Evolutionary conservation across 768 basidiomycete genomes (phyloP).

Genomic region (Suillus discolor): DNA sequence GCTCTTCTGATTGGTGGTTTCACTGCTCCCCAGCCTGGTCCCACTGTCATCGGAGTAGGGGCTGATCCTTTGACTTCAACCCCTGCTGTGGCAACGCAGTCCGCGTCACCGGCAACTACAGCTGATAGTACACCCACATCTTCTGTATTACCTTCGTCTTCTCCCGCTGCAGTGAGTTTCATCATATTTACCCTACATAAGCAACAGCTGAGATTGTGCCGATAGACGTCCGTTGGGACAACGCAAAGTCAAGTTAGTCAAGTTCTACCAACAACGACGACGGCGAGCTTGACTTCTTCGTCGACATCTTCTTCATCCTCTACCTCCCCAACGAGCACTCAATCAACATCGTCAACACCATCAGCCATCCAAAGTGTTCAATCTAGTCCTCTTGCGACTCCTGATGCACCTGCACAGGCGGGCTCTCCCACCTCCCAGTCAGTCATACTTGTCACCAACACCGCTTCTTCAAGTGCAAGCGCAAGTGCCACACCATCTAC

Average conservation of each 20-base stretch:
- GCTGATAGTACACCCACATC: conserved; percentile 16
- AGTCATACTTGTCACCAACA: conserved; percentile 24
- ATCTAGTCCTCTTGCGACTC: conserved; percentile 25
- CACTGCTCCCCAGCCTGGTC: conserved; percentile 16
- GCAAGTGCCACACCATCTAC: conserved; percentile 26
- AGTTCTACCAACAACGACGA: conserved; percentile 16
- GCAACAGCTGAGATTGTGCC: neutral
- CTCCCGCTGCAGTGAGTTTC: conserved; percentile 24
- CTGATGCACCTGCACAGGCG: conserved; percentile 38
- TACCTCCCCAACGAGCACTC: conserved; percentile 14
- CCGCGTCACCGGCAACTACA: conserved; percentile 12
- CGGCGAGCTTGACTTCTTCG: conserved; percentile 18
- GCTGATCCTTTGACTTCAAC: conserved; percentile 27
- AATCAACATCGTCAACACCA: conserved; percentile 17
- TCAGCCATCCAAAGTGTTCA: conserved; percentile 14
- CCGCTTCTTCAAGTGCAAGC: conserved; percentile 17
- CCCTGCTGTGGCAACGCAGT: conserved; percentile 15
- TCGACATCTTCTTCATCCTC: conserved; percentile 20
- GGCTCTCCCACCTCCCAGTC: conserved; percentile 58
- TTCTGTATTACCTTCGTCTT: conserved; percentile 17
- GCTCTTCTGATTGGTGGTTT: conserved; percentile 16
- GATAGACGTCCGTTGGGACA: conserved; percentile 5
- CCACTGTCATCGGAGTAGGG: conserved; percentile 38
- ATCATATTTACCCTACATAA: neutral
- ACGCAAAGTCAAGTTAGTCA: conserved; percentile 16